Conservation (phyloP, 768 basidiomycete species). For the Lyophyllum shimeji region DNA sequence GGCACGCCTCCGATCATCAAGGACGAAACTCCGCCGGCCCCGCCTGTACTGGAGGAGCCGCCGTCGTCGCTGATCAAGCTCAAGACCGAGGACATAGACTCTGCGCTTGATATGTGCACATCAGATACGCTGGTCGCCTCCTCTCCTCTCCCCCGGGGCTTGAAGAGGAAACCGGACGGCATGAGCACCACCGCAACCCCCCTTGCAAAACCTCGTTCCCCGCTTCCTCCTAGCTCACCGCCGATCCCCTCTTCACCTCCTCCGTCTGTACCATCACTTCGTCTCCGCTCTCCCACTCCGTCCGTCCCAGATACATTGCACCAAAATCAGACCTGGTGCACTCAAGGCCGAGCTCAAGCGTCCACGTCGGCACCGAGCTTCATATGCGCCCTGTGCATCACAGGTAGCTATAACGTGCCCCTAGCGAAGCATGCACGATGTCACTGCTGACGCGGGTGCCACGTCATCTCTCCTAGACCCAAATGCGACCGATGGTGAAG, state of each 20-base stretch:
- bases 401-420: slow-evolving; percentile 4
- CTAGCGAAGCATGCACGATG: not conserved
- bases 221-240: slow-evolving; percentile 15
- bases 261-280: not conserved
- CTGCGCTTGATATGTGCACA: not conserved
- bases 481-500: not conserved
- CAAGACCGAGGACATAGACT: not conserved
- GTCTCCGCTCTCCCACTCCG: not conserved
- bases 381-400: slow-evolving; percentile 8
- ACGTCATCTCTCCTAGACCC: not conserved
- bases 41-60: not conserved
- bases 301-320: not conserved
- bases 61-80: not conserved
- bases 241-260: not conserved
- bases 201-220: not conserved
- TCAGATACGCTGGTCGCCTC: slow-evolving; percentile 12
- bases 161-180: not conserved
- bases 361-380: not conserved
- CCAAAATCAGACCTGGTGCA: not conserved
- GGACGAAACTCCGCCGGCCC: not conserved
- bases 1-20: slow-evolving; percentile 29
- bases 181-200: not conserved
- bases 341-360: not conserved
- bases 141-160: not conserved
- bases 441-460: not conserved